A percentile compares a stretch with the other conserved stretches of the same genome.
phyloP scores from a whole-genome alignment of 2,329 filamentous ascomycete genomes.

The Diaporthe eres region DNA sequence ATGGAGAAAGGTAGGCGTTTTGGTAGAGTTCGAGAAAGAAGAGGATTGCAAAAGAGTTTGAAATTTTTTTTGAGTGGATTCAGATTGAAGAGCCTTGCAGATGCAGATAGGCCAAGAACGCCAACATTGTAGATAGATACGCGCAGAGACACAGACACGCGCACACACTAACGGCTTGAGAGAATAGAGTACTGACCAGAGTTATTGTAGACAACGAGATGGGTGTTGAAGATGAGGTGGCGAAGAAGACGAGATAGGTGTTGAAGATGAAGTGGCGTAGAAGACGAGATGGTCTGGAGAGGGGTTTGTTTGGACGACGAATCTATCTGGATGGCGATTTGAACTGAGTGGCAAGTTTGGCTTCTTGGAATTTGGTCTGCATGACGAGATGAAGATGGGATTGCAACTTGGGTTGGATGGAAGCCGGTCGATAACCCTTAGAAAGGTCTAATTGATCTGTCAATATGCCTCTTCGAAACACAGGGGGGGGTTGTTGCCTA shows the following conservation, averaged over 20 bases:
- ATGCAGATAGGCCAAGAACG: too few relatives aligned
- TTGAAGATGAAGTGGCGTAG: background rate
- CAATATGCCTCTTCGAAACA: slow-evolving; percentile 2
- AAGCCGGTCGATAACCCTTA: background rate
- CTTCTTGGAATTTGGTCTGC: background rate
- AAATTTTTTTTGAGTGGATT: too few relatives aligned
- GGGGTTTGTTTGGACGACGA: background rate
- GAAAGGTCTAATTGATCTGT: slow-evolving; percentile 4
- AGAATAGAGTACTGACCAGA: slow-evolving; percentile 10
- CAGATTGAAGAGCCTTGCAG: too few relatives aligned
- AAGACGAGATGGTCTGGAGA: slow-evolving; percentile 15
- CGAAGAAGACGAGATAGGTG: too few relatives aligned
- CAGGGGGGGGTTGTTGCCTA: background rate
- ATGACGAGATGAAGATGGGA: background rate
- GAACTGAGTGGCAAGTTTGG: background rate
- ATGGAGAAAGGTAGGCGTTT: too few relatives aligned
- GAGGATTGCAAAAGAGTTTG: too few relatives aligned
- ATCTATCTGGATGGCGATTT: background rate
- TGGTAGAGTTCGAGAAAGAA: too few relatives aligned
- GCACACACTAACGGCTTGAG: slow-evolving; percentile 1
- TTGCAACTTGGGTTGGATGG: background rate
- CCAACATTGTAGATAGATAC: too few relatives aligned
- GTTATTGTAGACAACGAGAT: background rate
- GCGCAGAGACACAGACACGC: too few relatives aligned
- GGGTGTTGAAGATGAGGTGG: too few relatives aligned